Conservation (phyloP, 2,329 filamentous ascomycete species). For the Phyllosticta ampelicida region DNA sequence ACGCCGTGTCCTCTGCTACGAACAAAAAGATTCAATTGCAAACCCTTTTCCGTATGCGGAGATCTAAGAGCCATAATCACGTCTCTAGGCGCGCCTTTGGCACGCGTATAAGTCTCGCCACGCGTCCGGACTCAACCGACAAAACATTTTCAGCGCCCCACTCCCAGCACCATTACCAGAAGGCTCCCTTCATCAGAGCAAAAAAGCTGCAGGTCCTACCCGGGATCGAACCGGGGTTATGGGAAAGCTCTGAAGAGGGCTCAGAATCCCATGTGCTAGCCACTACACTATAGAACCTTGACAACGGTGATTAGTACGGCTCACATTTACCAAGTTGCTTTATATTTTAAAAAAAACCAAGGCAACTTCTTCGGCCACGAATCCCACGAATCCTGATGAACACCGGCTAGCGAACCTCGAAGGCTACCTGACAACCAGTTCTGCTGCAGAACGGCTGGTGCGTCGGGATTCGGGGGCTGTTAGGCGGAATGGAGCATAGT, state of each 20-base stretch:
- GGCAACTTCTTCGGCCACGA: no score
- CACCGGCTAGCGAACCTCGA: no score
- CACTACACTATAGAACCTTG: constrained; percentile 11
- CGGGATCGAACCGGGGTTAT: constrained; percentile 9
- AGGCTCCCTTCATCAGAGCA: no score
- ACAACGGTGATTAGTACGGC: neutral
- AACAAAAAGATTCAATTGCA: neutral
- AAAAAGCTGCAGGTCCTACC: constrained; percentile 5
- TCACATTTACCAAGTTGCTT: neutral
- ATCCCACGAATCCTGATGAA: no score
- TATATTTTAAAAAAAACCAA: neutral
- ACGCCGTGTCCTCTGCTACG: neutral
- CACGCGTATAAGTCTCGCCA: neutral
- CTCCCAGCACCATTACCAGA: no score
- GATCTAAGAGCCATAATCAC: neutral
- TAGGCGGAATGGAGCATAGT: no score
- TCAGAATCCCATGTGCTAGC: constrained; percentile 11
- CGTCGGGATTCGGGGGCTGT: no score
- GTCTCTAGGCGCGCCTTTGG: neutral
- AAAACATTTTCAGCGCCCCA: neutral
- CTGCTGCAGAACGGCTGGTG: no score
- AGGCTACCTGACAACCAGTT: no score
- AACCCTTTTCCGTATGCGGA: neutral
- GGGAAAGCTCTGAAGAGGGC: neutral
- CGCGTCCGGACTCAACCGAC: neutral